Evolutionary conservation across 176 grass and related monocot genomes (phyloP).

Genomic region (Oryza punctata): DNA sequence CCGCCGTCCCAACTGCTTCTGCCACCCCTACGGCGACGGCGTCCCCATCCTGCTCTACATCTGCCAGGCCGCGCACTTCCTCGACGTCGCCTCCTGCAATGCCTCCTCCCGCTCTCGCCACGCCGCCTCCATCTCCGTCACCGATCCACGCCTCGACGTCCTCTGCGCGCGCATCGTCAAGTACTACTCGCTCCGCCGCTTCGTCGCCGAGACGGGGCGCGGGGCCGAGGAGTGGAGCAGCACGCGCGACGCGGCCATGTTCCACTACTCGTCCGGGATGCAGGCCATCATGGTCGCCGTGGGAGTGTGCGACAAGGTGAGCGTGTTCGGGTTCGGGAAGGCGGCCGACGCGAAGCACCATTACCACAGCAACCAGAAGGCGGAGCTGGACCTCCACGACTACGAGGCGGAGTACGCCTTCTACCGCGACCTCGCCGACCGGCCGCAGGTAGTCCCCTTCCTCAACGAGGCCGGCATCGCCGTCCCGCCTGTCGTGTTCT

Average conservation of each 20-base stretch:
- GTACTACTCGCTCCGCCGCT: slow-evolving; percentile 84
- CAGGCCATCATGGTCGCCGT: slow-evolving; percentile 90
- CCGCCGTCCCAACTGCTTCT: slow-evolving; percentile 69
- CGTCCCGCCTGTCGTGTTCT: slow-evolving; percentile 74
- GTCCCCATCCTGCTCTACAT: slow-evolving; percentile 86
- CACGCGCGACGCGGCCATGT: slow-evolving; percentile 56
- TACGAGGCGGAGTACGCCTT: slow-evolving; percentile 93
- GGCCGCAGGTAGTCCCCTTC: slow-evolving; percentile 79
- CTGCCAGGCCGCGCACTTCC: slow-evolving; percentile 90
- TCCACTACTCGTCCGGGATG: slow-evolving; percentile 97
- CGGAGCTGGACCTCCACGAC: slow-evolving; percentile 88
- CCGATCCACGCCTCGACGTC: slow-evolving; percentile 77
- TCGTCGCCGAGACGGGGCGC: slow-evolving; percentile 60
- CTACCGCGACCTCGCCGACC: slow-evolving; percentile 67
- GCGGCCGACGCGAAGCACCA: slow-evolving; percentile 77
- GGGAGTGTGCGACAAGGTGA: slow-evolving; percentile 78
- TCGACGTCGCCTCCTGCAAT: slow-evolving; percentile 77
- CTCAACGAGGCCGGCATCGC: slow-evolving; percentile 62
- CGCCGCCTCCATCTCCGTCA: slow-evolving; percentile 62
- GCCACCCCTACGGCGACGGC: slow-evolving; percentile 79
- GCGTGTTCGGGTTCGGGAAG: slow-evolving; percentile 89
- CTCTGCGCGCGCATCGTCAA: slow-evolving; percentile 87
- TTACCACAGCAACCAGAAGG: slow-evolving; percentile 93
- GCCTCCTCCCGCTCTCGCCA: slow-evolving; percentile 42
- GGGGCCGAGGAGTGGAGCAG: slow-evolving; percentile 58